Evolutionary conservation across 2,329 filamentous ascomycete genomes (phyloP).

Genomic region (Colletotrichum sp.): DNA sequence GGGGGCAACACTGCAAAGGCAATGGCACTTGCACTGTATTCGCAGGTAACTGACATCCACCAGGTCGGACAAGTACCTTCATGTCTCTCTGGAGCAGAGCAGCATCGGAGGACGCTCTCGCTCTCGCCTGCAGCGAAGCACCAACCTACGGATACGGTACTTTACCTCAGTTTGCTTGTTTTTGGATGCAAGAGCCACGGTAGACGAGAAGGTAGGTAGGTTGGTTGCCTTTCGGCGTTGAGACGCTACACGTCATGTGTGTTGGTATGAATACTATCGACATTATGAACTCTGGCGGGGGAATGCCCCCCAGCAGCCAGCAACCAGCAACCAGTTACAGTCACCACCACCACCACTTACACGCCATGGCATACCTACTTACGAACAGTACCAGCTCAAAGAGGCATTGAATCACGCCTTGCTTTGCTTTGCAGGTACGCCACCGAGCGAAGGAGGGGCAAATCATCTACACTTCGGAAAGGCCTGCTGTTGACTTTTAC

Average conservation of each 20-base stretch:
- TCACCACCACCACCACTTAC: neutral
- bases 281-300: neutral
- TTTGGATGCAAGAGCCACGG: neutral
- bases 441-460: neutral
- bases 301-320: neutral
- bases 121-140: neutral
- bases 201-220: neutral
- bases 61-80: neutral
- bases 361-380: neutral
- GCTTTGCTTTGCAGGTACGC: neutral
- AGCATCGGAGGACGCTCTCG: neutral
- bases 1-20: neutral
- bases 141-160: neutral
- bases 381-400: neutral
- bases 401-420: neutral
- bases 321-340: neutral
- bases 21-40: neutral
- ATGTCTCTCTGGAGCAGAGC: neutral
- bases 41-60: neutral
- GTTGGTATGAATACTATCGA: neutral
- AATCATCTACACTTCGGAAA: neutral
- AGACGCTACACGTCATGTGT: neutral
- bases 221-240: neutral
- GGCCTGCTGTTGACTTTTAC: neutral
- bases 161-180: neutral